Evolutionary conservation across 2,329 filamentous ascomycete genomes (phyloP).

Genomic region (Alternaria tenuissima): DNA sequence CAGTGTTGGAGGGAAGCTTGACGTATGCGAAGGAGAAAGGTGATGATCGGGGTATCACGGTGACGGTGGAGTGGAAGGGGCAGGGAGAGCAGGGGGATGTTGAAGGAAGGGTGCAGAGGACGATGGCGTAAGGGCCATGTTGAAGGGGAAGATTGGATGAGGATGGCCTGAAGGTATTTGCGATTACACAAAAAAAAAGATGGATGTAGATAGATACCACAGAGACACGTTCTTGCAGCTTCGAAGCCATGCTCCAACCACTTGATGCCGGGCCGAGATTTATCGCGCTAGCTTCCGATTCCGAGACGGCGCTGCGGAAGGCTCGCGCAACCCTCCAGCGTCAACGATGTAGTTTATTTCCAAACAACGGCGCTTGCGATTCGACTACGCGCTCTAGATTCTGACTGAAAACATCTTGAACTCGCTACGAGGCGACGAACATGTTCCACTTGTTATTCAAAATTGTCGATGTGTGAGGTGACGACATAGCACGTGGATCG

Average conservation of each 20-base stretch:
- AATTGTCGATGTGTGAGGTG: constrained; percentile 8
- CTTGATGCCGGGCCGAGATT: background rate
- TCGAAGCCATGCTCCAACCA: background rate
- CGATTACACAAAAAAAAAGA: background rate
- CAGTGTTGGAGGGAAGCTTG: constrained; percentile 73
- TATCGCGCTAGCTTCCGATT: constrained; percentile 14
- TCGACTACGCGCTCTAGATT: background rate
- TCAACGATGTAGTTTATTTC: background rate
- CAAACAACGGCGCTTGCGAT: background rate
- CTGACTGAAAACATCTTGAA: accelerated
- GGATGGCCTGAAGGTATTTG: background rate
- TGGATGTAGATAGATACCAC: background rate
- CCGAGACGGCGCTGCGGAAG: constrained; percentile 16
- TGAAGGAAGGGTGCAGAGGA: constrained; percentile 43
- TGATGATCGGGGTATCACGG: constrained; percentile 52
- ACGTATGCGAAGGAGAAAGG: constrained; percentile 70
- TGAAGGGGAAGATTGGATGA: background rate
- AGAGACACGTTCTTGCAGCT: background rate
- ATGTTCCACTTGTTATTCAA: background rate
- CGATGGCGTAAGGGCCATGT: constrained; percentile 30
- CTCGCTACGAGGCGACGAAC: background rate
- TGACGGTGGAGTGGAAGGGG: constrained; percentile 50
- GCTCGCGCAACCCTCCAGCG: background rate
- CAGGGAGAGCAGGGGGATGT: constrained; percentile 39
- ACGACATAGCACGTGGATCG: constrained; percentile 41